These are phyloP conservation scores for Cenchrus americanus DNA, from an alignment of 176 grass and related monocot species.

Conservation along the genomic window DNA sequence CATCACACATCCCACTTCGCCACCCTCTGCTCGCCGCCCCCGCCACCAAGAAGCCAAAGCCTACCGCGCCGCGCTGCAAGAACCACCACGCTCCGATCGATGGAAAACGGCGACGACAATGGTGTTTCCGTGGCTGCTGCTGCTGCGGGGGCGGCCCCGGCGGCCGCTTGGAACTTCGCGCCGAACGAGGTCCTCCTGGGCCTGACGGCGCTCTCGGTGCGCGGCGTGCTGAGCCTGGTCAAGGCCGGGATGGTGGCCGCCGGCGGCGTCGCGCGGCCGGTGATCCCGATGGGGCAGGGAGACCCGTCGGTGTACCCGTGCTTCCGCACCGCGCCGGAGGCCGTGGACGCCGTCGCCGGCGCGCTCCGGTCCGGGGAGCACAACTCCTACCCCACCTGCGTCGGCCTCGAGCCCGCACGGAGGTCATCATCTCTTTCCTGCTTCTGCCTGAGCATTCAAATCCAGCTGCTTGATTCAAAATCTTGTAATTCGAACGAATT, in stretches of 20 bases:
- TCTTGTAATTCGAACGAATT: not conserved
- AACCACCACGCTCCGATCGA: not conserved
- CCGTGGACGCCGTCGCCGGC: slow-evolving; percentile 55
- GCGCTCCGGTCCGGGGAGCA: slow-evolving; percentile 43
- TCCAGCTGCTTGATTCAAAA: not conserved
- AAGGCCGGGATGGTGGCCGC: slow-evolving; percentile 43
- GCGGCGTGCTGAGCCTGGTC: slow-evolving; percentile 49
- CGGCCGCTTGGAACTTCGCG: slow-evolving; percentile 51
- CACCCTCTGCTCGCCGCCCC: not conserved
- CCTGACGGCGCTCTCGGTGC: slow-evolving; percentile 49
- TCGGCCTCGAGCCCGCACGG: slow-evolving; percentile 43
- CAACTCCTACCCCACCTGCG: slow-evolving; percentile 51
- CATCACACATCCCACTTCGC: not conserved
- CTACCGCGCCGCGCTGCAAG: not conserved
- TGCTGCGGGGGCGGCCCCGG: not conserved
- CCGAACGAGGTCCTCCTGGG: slow-evolving; percentile 38
- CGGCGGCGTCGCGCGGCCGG: not conserved
- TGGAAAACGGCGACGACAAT: slow-evolving; percentile 19
- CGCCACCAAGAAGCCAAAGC: not conserved
- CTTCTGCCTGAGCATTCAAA: not conserved
- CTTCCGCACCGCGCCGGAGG: slow-evolving; percentile 54
- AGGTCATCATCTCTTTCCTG: not conserved
- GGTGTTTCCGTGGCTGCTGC: not conserved
- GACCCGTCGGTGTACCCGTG: slow-evolving; percentile 64
- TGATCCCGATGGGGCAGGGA: slow-evolving; percentile 62